These are phyloP conservation scores for Sugiyamaella americana DNA, from an alignment of 805 yeast genomes.

Conservation along the genomic window DNA sequence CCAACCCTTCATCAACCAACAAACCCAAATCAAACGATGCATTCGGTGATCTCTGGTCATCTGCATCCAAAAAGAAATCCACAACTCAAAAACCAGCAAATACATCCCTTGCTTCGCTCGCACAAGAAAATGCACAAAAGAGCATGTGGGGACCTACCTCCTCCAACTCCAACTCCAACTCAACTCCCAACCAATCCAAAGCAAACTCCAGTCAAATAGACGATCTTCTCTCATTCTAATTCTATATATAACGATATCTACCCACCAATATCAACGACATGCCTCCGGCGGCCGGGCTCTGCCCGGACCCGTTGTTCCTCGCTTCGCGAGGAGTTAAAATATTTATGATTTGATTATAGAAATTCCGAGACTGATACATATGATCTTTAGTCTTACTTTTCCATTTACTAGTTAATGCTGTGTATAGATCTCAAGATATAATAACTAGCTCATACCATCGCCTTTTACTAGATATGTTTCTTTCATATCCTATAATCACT, in stretches of 20 bases:
- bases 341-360: neutral
- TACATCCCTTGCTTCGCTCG: constrained; percentile 21
- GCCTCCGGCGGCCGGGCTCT: neutral
- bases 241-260: neutral
- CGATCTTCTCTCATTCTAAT: constrained; percentile 5
- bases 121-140: constrained; percentile 27
- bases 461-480: constrained; percentile 1
- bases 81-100: constrained; percentile 8
- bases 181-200: neutral
- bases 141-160: constrained; percentile 25
- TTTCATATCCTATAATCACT: no score
- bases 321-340: neutral
- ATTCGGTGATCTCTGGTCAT: constrained; percentile 37
- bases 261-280: neutral
- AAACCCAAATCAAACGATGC: constrained; percentile 29
- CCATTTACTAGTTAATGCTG: no score
- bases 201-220: neutral
- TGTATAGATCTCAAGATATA: no score
- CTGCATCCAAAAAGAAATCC: constrained; percentile 23
- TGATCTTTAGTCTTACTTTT: no score
- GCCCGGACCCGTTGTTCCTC: neutral
- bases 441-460: neutral
- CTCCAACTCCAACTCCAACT: neutral
- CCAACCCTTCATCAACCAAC: neutral
- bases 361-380: no score